Percentiles rank a stretch among this genome's conserved stretches.
Evolutionary conservation across 2,329 filamentous ascomycete genomes (phyloP).

Genomic region (Pyrenophora teres): DNA sequence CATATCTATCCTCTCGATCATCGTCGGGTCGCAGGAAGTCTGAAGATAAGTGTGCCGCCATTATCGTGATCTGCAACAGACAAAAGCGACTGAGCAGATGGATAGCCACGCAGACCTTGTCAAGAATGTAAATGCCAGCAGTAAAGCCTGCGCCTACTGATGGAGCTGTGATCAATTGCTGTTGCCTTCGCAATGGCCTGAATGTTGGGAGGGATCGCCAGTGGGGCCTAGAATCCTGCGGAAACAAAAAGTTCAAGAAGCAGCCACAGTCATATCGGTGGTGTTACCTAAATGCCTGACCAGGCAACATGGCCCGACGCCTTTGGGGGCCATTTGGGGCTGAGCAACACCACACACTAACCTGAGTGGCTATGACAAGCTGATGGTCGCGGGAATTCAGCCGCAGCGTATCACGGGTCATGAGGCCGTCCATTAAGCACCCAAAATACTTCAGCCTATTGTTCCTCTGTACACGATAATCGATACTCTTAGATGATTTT

Average conservation of each 20-base stretch:
- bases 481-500: not conserved
- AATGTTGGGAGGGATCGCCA: slow-evolving; percentile 2
- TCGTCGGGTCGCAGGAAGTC: slow-evolving; percentile 20
- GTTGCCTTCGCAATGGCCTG: not conserved
- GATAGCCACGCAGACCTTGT: not conserved
- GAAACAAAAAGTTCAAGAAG: slow-evolving; percentile 3
- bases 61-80: not conserved
- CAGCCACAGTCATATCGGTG: slow-evolving; percentile 6
- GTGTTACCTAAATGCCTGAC: slow-evolving; percentile 5
- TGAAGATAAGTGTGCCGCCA: slow-evolving; percentile 13
- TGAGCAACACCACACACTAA: slow-evolving; percentile 17
- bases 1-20: not conserved
- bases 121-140: not conserved
- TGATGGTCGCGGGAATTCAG: slow-evolving; percentile 21
- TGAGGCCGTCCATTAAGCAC: slow-evolving; percentile 13
- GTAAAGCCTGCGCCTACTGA: too few relatives aligned
- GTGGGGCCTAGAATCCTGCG: slow-evolving; percentile 6
- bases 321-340: slow-evolving; percentile 25
- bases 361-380: slow-evolving; percentile 19
- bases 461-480: not conserved
- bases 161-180: not conserved
- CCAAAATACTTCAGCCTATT: slow-evolving; percentile 9
- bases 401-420: slow-evolving; percentile 12
- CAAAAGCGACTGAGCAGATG: not conserved
- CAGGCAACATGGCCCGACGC: slow-evolving; percentile 13